Evolutionary conservation across 176 grass and related monocot species (phyloP), one percentile per base, ranked within the genome.

Genomic region (Stipa capillata): DNA sequence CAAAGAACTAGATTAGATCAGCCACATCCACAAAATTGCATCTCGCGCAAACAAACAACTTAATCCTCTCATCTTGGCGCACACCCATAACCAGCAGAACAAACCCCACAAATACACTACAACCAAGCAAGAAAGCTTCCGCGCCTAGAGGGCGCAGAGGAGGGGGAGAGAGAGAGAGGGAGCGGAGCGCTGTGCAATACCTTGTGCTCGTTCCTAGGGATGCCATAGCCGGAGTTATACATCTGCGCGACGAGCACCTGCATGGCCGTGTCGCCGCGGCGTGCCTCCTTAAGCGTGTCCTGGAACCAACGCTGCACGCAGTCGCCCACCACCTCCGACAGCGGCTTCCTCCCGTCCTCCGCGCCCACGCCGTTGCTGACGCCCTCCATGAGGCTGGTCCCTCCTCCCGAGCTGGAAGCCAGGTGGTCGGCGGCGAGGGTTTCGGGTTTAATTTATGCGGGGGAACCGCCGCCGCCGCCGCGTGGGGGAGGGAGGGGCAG

Each of bases 201-300:
- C 87, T 88, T 97, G n/a, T 92, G 45, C 53, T 92, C 90, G 81
- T 82, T 92, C 74, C 86, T 92, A 33, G 90, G 71, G 32, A 84
- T 54, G 7, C 93, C 90, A 44, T 92, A 97, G 0, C 93, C 90
- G 33, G 75, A 91, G 61, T 87, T 74, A 82, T 89, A 97, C 94
- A 97, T 97, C 94, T 97, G 94, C 17, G 87, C 94, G 11, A 97
- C 83, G 62, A 97, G 86, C 21, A 97, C 90, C 81, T 93, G 91
- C 90, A 89, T 97, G 50, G 77, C 28, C 28, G 65, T 35, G 63
- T 97, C 94, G 14, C 94, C 94, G 31, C 47, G 49, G 32, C 59
- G 82, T 33, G 90, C 94, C 80, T 93, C 88, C 88, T 91, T 93
- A 67, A 91, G 86, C 60, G 94, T 70, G 68, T 97, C 94, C 54